Percentiles rank a stretch among this genome's conserved stretches.
Conservation (phyloP, 208 protist genomes). For the Crithidia acanthocephali region DNA sequence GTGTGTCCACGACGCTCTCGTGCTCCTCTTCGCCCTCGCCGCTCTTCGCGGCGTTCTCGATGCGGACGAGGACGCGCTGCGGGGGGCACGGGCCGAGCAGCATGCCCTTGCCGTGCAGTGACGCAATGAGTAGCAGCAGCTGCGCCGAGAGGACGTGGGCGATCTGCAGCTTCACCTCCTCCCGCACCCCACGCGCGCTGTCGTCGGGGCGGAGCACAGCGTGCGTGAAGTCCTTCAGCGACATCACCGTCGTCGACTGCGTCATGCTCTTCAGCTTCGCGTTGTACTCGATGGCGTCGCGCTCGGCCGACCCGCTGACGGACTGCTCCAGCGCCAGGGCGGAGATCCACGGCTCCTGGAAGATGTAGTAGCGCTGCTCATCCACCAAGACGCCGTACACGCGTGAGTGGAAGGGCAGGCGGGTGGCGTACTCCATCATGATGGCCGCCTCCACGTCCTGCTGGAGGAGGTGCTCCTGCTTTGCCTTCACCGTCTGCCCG, state of each 20-base stretch:
- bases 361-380: conserved; percentile 81
- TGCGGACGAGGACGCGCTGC: conserved; percentile 70
- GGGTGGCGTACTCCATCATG: conserved; percentile 80
- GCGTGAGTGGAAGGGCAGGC: conserved; percentile 68
- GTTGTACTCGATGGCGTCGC: conserved; percentile 55
- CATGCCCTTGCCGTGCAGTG: conserved; percentile 80
- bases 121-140: conserved; percentile 69
- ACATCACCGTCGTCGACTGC: conserved; percentile 55
- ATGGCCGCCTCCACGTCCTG: conserved; percentile 78
- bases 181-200: conserved; percentile 20
- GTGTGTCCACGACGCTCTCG: conserved; percentile 20
- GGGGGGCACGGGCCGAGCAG: conserved; percentile 79
- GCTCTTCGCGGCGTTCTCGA: conserved; percentile 35
- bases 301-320: conserved; percentile 30
- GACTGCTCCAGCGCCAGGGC: conserved; percentile 66
- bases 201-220: conserved; percentile 44
- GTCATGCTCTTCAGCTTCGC: conserved; percentile 49
- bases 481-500: conserved; percentile 33
- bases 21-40: conserved; percentile 11
- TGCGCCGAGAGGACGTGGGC: conserved; percentile 70
- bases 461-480: conserved; percentile 56
- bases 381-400: conserved; percentile 81
- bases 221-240: conserved; percentile 79
- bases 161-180: conserved; percentile 64
- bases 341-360: conserved; percentile 82